These are phyloP conservation scores for Colletotrichum truncatum DNA, from an alignment of 2,329 filamentous ascomycete species.

Conservation along the genomic window DNA sequence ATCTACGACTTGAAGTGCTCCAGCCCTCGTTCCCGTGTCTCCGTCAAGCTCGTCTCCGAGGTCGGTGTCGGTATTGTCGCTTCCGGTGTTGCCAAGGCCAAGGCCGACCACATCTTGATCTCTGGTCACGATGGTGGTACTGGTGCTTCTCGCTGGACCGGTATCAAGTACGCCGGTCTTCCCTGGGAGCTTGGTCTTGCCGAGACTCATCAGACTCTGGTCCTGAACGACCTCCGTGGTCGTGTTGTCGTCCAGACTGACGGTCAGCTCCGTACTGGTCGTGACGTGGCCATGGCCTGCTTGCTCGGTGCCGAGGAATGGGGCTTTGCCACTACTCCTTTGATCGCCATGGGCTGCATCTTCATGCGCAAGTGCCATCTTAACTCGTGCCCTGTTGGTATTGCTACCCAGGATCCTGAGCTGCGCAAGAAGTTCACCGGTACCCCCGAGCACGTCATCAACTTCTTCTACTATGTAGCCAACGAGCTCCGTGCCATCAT, in stretches of 20 bases:
- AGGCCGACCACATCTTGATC: slow-evolving; percentile 96
- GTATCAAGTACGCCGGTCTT: slow-evolving; percentile 97
- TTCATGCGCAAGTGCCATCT: slow-evolving; percentile 85
- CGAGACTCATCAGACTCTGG: slow-evolving; percentile 95
- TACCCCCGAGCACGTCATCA: slow-evolving; percentile 95
- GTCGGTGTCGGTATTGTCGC: slow-evolving; percentile 97
- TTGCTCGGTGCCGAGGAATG: slow-evolving; percentile 97
- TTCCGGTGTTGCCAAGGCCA: slow-evolving; percentile 96
- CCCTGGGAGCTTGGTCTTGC: slow-evolving; percentile 97
- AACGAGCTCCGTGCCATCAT: slow-evolving; percentile 97
- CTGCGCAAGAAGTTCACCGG: slow-evolving; percentile 93
- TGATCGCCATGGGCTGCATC: slow-evolving; percentile 97
- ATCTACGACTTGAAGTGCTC: slow-evolving; percentile 98
- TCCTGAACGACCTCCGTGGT: slow-evolving; percentile 93
- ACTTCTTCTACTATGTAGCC: slow-evolving; percentile 98
- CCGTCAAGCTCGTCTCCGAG: slow-evolving; percentile 97
- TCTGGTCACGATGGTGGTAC: slow-evolving; percentile 97
- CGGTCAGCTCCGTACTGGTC: slow-evolving; percentile 90
- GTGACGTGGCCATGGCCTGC: slow-evolving; percentile 94
- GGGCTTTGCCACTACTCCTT: slow-evolving; percentile 92
- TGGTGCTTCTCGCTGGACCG: slow-evolving; percentile 95
- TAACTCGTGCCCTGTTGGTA: slow-evolving; percentile 90
- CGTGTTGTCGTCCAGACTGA: slow-evolving; percentile 97
- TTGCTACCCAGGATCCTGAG: slow-evolving; percentile 95
- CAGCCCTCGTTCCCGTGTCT: slow-evolving; percentile 90